A percentile compares a stretch with the other conserved stretches of the same genome.
phyloP scores from a whole-genome alignment of 768 basidiomycete species.

The Sistotremastrum suecicum region DNA sequence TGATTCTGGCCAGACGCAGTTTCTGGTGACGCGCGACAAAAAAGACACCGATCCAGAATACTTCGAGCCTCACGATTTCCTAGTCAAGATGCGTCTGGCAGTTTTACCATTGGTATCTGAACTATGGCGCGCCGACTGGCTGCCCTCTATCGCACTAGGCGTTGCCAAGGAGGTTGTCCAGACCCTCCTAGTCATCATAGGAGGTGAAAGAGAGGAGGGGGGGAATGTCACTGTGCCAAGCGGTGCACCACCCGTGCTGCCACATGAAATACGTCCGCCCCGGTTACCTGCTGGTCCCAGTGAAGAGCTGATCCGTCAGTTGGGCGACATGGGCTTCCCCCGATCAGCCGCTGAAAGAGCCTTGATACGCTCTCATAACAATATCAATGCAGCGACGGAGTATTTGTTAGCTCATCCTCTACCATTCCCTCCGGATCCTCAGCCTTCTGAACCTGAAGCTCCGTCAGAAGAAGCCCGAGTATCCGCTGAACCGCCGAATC shows the following conservation, averaged over 20 bases:
- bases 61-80: constrained; percentile 78
- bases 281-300: constrained; percentile 30
- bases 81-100: constrained; percentile 64
- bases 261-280: not conserved
- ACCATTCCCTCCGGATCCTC: constrained; percentile 56
- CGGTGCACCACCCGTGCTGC: constrained; percentile 11
- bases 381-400: constrained; percentile 80
- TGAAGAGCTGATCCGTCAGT: constrained; percentile 64
- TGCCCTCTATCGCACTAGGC: constrained; percentile 57
- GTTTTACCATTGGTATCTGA: constrained; percentile 50
- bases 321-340: constrained; percentile 96
- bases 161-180: constrained; percentile 66
- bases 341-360: constrained; percentile 80
- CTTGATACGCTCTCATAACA: constrained; percentile 72
- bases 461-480: constrained; percentile 2
- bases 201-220: constrained; percentile 66
- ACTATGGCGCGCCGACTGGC: constrained; percentile 79
- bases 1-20: constrained; percentile 71
- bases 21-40: constrained; percentile 63
- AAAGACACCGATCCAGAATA: constrained; percentile 62
- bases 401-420: constrained; percentile 72
- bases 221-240: constrained; percentile 31
- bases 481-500: not conserved
- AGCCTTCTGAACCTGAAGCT: constrained; percentile 15
- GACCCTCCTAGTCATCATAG: constrained; percentile 66